phyloP scores from a whole-genome alignment of 1,284 basidiomycete genomes.

The Trichosporon inkin region DNA sequence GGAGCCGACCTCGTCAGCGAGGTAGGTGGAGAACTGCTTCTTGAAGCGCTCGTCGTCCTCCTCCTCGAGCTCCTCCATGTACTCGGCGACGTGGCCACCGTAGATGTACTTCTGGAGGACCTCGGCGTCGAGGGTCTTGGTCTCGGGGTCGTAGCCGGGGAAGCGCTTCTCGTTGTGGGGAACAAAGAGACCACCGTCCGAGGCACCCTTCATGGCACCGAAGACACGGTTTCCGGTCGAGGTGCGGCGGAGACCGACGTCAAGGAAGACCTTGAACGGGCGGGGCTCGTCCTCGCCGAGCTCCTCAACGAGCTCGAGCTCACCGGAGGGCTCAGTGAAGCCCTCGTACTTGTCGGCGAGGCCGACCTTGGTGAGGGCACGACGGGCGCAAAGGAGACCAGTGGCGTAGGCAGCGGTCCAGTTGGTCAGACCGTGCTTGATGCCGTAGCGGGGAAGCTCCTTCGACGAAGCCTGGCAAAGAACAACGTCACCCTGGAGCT shows the following conservation, averaged over 20 bases:
- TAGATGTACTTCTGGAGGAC: slow-evolving; percentile 96
- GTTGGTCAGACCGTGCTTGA: slow-evolving; percentile 97
- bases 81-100: slow-evolving; percentile 97
- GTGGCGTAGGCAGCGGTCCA: slow-evolving; percentile 99
- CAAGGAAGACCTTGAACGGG: slow-evolving; percentile 98
- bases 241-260: slow-evolving; percentile 96
- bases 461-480: slow-evolving; percentile 80
- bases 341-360: slow-evolving; percentile 99
- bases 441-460: slow-evolving; percentile 93
- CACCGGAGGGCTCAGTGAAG: slow-evolving; percentile 87
- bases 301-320: slow-evolving; percentile 76
- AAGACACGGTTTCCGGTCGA: slow-evolving; percentile 98
- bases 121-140: slow-evolving; percentile 91
- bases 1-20: slow-evolving; percentile 90
- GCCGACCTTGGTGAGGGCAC: slow-evolving; percentile 90
- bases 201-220: slow-evolving; percentile 98
- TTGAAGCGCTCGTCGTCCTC: slow-evolving; percentile 99
- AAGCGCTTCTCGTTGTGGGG: slow-evolving; percentile 98
- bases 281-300: slow-evolving; percentile 88
- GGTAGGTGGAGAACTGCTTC: slow-evolving; percentile 95
- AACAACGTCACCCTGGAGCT: slow-evolving; percentile 94
- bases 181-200: slow-evolving; percentile 95
- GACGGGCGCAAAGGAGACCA: slow-evolving; percentile 90
- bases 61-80: slow-evolving; percentile 99
- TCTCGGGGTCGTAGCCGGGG: slow-evolving; percentile 94